Percentiles rank a stretch among this genome's conserved stretches.
Conservation (phyloP, 2,329 filamentous ascomycete genomes). For the Magnaporthales sp. region DNA sequence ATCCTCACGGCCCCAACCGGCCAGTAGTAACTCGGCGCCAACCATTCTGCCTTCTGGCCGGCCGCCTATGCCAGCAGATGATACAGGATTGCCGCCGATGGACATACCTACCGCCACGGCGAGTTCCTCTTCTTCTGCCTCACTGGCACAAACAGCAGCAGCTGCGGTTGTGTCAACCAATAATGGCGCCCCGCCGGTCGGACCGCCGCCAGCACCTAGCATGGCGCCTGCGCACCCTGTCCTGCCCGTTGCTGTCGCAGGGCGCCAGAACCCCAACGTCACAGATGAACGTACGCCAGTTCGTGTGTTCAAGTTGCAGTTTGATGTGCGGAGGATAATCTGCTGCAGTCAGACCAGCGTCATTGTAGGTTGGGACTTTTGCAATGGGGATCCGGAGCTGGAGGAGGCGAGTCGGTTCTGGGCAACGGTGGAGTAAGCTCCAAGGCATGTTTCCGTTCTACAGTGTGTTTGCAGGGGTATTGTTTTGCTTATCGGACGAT, state of each 20-base stretch:
- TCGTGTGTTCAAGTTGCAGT: constrained; percentile 92
- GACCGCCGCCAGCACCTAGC: constrained; percentile 1
- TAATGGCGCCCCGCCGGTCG: constrained; percentile 5
- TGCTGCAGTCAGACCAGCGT: constrained; percentile 87
- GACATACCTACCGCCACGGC: neutral
- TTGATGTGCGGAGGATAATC: constrained; percentile 85
- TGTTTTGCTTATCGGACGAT: neutral
- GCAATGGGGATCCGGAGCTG: constrained; percentile 72
- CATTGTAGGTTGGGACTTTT: constrained; percentile 98
- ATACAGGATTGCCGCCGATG: constrained; percentile 12
- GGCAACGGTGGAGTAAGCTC: constrained; percentile 43
- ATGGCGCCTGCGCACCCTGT: constrained; percentile 9
- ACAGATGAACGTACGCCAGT: constrained; percentile 37
- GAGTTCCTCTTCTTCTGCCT: neutral
- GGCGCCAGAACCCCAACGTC: constrained; percentile 9
- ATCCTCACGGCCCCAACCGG: neutral
- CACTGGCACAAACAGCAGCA: neutral
- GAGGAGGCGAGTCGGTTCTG: constrained; percentile 74
- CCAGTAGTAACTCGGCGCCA: constrained; percentile 7
- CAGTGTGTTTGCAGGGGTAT: neutral
- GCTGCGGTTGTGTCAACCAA: neutral
- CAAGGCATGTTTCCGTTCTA: neutral
- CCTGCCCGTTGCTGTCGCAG: neutral
- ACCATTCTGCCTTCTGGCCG: constrained; percentile 2
- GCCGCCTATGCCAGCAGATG: neutral